Conservation (phyloP, 768 basidiomycete genomes). For the Suillus alpinus region DNA sequence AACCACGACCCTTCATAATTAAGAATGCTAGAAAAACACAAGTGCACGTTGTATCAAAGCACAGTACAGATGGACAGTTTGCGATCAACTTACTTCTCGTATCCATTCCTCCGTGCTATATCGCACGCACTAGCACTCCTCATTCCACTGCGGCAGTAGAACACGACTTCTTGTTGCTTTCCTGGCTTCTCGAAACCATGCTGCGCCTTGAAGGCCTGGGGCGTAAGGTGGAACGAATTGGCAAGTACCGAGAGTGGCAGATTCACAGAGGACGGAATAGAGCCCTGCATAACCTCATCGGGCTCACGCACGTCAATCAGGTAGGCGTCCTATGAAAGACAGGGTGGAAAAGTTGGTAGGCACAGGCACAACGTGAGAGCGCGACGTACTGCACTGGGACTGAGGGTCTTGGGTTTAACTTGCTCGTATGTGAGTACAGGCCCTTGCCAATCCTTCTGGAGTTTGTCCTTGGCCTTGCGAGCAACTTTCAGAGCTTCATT, state of each 20-base stretch:
- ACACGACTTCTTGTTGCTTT: constrained; percentile 71
- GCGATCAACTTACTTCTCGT: constrained; percentile 57
- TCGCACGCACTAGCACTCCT: constrained; percentile 81
- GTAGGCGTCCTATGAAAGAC: constrained; percentile 53
- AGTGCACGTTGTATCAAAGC: background rate
- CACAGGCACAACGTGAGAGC: constrained; percentile 6
- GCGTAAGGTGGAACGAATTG: constrained; percentile 55
- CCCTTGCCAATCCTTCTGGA: constrained; percentile 75
- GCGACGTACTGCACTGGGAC: constrained; percentile 59
- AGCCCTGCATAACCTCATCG: constrained; percentile 86
- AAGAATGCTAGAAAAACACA: constrained; percentile 39
- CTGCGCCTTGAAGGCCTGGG: constrained; percentile 55
- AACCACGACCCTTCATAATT: constrained; percentile 90
- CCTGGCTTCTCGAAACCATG: constrained; percentile 76
- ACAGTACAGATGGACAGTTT: background rate
- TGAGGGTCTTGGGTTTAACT: constrained; percentile 74
- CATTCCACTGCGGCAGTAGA: constrained; percentile 89
- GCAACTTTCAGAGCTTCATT: constrained; percentile 25
- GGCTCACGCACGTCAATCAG: constrained; percentile 92
- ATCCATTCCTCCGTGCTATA: constrained; percentile 79
- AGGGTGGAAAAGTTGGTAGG: constrained; percentile 8
- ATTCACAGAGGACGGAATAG: constrained; percentile 90
- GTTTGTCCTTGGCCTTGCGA: constrained; percentile 31
- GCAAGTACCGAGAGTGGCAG: constrained; percentile 80
- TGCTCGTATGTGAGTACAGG: constrained; percentile 74